Base-by-base conservation (phyloP, 129 eudicot genomes). In the Mikania micrantha region DNA sequence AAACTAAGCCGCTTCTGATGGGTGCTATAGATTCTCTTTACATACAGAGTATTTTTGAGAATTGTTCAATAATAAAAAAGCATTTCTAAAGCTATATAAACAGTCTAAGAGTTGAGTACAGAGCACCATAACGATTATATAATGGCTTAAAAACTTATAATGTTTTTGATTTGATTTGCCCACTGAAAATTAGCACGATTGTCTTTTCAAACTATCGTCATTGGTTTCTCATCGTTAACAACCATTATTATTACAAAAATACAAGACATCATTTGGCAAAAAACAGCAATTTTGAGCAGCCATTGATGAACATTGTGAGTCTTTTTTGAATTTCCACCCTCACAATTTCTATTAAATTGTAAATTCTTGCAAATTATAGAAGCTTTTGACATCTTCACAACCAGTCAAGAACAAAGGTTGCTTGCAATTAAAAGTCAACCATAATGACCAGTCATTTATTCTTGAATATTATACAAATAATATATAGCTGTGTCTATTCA, bases 351-450 rank as follows among this genome's bases (percentile, higher is more conserved):
- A 62, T 24, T 32, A 15, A 48, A 48, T 34, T 32, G 3, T 49
- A 22, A 12, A 27, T 16, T 73, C 57, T 73, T 21, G 20, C 29
- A 20, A 54, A 9, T 1, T 9, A 65, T 20, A 35, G 16, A 10
- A 32, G 13, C 17, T 12, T 41, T 48, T 11, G 4, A 48, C 71
- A 66, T 66, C 35, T 45, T 66, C 42, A 28, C 59, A 44, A 48
- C 4, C 17, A 48, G 25, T 48, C 25, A 48, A 66, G 59, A 44
- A 32, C 50, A 29, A 44, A 54, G 25, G 7, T 12, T 40, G 7
- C 9, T 65, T 7, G 19, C 16, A 65, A 57, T 31, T 13, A 57
- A 25, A 73, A 73, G 65, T 39, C 65, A 64, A 52, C 64, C 19
- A 36, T 15, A 52, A 24, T 9, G 53, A 9, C 36, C 53, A 44